phyloP scores from a whole-genome alignment of 202 grass and related monocot species.

The Sporobolus alterniflorus region DNA sequence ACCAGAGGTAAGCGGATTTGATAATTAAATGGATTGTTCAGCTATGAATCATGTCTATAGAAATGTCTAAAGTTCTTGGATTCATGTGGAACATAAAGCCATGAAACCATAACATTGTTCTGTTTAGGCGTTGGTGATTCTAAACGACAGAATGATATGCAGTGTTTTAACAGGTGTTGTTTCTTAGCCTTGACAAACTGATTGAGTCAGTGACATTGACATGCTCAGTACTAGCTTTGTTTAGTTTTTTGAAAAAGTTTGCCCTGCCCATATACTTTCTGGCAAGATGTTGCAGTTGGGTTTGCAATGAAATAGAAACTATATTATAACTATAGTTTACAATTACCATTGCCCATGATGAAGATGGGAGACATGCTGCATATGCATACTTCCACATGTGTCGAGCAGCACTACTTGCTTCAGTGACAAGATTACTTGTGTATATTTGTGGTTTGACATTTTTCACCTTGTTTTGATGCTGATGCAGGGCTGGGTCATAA shows the following conservation, averaged over 20 bases:
- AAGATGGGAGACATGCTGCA: neutral
- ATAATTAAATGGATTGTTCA: conserved; percentile 8
- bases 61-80: conserved; percentile 6
- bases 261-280: conserved; percentile 7
- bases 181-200: neutral
- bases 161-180: conserved; percentile 6
- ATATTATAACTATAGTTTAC: neutral
- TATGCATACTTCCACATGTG: neutral
- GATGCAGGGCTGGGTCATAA: conserved; percentile 92
- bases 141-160: conserved; percentile 27
- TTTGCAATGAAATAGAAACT: neutral
- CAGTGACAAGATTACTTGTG: neutral
- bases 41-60: neutral
- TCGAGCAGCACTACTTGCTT: neutral
- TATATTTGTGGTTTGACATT: conserved; percentile 10
- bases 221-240: neutral
- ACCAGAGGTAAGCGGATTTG: conserved; percentile 75
- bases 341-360: neutral
- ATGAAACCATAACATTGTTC: neutral
- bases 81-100: conserved; percentile 21
- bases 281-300: conserved; percentile 9
- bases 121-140: neutral
- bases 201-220: neutral
- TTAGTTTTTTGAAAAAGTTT: neutral
- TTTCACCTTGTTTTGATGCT: conserved; percentile 27